Conservation (phyloP, 2,329 filamentous ascomycete species). For the Fusarium circinatum region DNA sequence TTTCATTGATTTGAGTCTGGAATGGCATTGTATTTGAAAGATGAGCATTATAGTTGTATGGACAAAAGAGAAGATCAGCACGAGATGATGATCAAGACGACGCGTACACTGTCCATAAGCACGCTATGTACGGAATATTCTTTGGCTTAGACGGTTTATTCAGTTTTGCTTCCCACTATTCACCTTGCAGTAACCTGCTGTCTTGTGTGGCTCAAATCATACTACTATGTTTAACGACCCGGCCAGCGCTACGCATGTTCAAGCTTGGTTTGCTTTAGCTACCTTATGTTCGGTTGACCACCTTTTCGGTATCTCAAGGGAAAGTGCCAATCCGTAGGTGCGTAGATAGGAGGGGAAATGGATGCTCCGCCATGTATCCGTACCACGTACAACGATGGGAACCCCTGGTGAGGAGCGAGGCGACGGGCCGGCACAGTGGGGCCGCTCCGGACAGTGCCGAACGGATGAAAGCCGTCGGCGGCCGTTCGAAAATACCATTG, state of each 20-base stretch:
- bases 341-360: neutral
- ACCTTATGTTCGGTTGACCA: neutral
- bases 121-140: slow-evolving; percentile 37
- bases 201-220: neutral
- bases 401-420: neutral
- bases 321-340: neutral
- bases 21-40: slow-evolving; percentile 42
- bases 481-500: neutral
- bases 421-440: slow-evolving; percentile 24
- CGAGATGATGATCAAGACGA: slow-evolving; percentile 28
- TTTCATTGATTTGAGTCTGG: slow-evolving; percentile 41
- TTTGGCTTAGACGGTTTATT: slow-evolving; percentile 38
- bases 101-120: slow-evolving; percentile 10
- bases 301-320: neutral
- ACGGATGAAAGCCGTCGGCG: neutral
- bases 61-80: neutral
- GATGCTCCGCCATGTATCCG: neutral
- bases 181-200: neutral
- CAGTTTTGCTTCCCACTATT: slow-evolving; percentile 14
- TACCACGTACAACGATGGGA: neutral
- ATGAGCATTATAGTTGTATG: slow-evolving; percentile 16
- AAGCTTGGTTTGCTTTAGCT: neutral
- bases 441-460: slow-evolving; percentile 25
- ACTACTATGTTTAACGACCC: neutral
- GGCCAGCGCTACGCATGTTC: neutral